These are phyloP conservation scores for Saccharomyces hybrid DNA, from an alignment of 1,139 yeast genomes.

Conservation along the genomic window DNA sequence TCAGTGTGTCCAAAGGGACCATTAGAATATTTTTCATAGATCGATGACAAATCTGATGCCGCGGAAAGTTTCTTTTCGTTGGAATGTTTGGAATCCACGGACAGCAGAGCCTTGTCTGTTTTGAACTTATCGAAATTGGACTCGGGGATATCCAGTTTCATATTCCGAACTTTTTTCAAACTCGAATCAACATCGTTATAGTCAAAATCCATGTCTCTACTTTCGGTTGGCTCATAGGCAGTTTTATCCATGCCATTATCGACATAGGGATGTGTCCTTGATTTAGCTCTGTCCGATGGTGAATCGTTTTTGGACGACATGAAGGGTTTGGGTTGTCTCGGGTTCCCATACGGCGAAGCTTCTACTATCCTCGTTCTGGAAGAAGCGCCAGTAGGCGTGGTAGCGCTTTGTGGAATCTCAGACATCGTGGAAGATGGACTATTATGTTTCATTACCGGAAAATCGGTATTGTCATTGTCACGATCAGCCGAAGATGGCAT, in stretches of 20 bases:
- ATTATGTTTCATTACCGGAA: too few species aligned
- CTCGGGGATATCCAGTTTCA: neutral
- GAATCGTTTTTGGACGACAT: neutral
- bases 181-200: neutral
- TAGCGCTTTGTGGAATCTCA: neutral
- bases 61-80: slow-evolving; percentile 2
- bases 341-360: neutral
- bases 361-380: neutral
- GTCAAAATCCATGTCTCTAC: neutral
- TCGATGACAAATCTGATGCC: slow-evolving; percentile 3
- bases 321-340: neutral
- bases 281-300: neutral
- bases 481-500: neutral
- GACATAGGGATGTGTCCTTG: neutral
- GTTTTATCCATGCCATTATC: neutral
- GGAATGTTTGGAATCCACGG: neutral
- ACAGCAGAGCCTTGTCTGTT: neutral
- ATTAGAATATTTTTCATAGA: slow-evolving; percentile 4
- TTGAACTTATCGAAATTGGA: neutral
- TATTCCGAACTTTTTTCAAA: neutral
- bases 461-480: neutral
- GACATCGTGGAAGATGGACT: neutral
- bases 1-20: neutral
- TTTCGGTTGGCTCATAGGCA: neutral
- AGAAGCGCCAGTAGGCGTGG: neutral